Evolutionary conservation across 169 alveolate species (phyloP).

Genomic region (Hepatocystis sp.): DNA sequence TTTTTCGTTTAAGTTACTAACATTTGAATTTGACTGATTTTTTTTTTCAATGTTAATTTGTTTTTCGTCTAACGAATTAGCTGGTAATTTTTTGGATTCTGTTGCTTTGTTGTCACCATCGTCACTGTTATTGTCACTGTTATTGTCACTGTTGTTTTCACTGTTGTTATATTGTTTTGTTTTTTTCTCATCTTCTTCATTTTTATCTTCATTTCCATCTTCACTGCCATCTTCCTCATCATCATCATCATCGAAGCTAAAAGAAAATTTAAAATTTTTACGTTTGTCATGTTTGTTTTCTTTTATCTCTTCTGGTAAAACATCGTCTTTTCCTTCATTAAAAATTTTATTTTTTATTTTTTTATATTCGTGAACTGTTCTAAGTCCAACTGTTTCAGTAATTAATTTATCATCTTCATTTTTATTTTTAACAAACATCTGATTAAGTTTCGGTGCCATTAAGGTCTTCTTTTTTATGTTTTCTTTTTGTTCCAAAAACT

Average conservation of each 20-base stretch:
- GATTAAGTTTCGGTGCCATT: conserved; percentile 72
- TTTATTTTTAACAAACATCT: conserved; percentile 71
- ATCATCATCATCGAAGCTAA: conserved; percentile 34
- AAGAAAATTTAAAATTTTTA: conserved; percentile 42
- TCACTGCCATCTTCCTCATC: conserved; percentile 20
- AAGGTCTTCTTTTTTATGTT: conserved; percentile 47
- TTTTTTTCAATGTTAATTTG: too few relatives aligned
- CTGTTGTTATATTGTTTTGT: not conserved
- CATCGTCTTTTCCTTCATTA: conserved; percentile 31
- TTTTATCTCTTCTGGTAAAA: conserved; percentile 4
- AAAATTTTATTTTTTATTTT: conserved; percentile 56
- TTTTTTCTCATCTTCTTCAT: not conserved
- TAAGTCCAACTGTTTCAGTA: conserved; percentile 66
- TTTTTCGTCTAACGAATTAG: too few relatives aligned
- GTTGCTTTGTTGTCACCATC: not conserved
- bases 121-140: not conserved
- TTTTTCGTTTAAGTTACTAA: too few relatives aligned
- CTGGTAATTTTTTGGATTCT: not conserved
- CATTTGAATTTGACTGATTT: too few relatives aligned
- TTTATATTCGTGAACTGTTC: conserved; percentile 75
- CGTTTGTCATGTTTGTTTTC: conserved; percentile 17
- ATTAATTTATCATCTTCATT: conserved; percentile 69
- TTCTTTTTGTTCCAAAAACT: conserved; percentile 66
- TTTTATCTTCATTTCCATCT: conserved; percentile 10
- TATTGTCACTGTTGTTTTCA: not conserved